phyloP scores from a whole-genome alignment of 2,329 filamentous ascomycete species.

The Proliferodiscus dingleyae region DNA sequence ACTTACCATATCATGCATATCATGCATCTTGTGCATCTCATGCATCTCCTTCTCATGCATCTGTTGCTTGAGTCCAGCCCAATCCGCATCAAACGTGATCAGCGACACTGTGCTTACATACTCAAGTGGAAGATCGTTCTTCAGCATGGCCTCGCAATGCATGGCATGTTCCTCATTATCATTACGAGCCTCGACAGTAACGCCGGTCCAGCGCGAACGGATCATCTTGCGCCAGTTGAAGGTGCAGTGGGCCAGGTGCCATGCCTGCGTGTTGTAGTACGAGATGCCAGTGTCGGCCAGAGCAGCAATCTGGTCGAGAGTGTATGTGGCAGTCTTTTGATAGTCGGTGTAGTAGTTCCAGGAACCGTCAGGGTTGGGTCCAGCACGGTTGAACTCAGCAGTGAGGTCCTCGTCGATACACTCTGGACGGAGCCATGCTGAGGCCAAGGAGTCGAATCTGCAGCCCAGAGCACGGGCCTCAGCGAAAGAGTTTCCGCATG shows the following conservation, averaged over 20 bases:
- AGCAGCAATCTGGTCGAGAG: background rate
- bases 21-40: too few species aligned
- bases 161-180: too few species aligned
- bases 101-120: too few species aligned
- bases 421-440: conserved; percentile 33
- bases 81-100: too few species aligned
- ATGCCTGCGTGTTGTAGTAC: background rate
- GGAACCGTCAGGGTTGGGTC: conserved; percentile 27
- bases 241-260: conserved; percentile 1
- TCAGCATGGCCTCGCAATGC: too few species aligned
- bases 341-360: conserved; percentile 33
- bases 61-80: too few species aligned
- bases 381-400: conserved; percentile 30
- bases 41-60: too few species aligned
- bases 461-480: conserved; percentile 30
- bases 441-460: conserved; percentile 33
- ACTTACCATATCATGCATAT: too few species aligned
- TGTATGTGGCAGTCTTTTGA: background rate
- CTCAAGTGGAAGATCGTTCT: too few species aligned
- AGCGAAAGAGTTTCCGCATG: conserved; percentile 30
- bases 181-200: too few species aligned
- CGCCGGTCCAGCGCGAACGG: too few species aligned
- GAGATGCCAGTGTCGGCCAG: background rate
- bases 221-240: too few species aligned
- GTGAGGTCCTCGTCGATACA: conserved; percentile 34